Percentiles rank a stretch among this genome's conserved stretches.
Conservation (phyloP, 2,329 filamentous ascomycete species). For the Apiospora kogelbergensis region DNA sequence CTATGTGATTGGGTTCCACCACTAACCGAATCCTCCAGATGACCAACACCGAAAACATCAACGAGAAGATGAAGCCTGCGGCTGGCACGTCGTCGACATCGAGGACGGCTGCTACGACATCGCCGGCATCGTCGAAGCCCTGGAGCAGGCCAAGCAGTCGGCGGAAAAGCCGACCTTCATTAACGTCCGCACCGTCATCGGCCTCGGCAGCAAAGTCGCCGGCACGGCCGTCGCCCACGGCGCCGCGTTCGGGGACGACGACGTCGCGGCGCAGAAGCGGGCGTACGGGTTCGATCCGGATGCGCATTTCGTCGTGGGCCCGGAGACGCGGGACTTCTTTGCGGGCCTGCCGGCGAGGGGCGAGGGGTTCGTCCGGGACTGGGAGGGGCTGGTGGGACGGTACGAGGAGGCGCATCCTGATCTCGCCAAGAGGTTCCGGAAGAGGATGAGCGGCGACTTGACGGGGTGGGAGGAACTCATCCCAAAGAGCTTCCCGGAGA, state of each 20-base stretch:
- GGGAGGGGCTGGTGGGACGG: conserved; percentile 43
- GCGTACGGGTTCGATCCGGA: conserved; percentile 49
- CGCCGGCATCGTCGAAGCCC: conserved; percentile 42
- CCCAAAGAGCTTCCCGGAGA: conserved; percentile 46
- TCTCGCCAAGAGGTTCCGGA: conserved; percentile 41
- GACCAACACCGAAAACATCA: conserved; percentile 54
- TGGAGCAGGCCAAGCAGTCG: conserved; percentile 40
- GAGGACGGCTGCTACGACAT: conserved; percentile 49
- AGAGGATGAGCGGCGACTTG: conserved; percentile 47
- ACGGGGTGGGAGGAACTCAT: conserved; percentile 49
- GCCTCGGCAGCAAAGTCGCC: conserved; percentile 45
- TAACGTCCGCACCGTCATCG: conserved; percentile 58
- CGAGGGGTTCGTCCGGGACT: conserved; percentile 44
- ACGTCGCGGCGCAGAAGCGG: conserved; percentile 55
- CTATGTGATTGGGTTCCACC: not conserved
- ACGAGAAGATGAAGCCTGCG: conserved; percentile 53
- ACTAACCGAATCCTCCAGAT: not conserved
- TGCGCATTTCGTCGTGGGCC: conserved; percentile 42
- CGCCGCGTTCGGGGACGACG: conserved; percentile 53
- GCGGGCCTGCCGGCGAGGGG: conserved; percentile 45
- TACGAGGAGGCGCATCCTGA: conserved; percentile 35
- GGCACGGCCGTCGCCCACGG: conserved; percentile 55
- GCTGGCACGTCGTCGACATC: conserved; percentile 54
- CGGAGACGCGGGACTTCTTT: conserved; percentile 53
- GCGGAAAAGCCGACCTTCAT: conserved; percentile 53